Evolutionary conservation across 805 yeast genomes (phyloP).

Genomic region (Cyberlindnera maclurae): DNA sequence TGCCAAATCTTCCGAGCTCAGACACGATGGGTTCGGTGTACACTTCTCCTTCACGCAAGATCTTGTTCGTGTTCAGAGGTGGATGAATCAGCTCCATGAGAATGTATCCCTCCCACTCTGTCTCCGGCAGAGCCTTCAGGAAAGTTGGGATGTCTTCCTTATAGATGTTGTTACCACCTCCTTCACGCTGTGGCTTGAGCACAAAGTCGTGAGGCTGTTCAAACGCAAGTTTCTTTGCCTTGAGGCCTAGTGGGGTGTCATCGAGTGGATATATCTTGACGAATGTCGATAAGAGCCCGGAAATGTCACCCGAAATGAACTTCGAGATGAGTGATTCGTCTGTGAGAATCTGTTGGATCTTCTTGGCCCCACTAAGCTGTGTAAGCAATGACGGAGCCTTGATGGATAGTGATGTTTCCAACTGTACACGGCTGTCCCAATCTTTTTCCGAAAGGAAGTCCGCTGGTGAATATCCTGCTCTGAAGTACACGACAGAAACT

Average conservation of each 20-base stretch:
- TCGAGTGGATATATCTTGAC: conserved; percentile 87
- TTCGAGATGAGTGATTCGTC: conserved; percentile 38
- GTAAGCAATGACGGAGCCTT: conserved; percentile 88
- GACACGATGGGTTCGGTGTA: conserved; percentile 72
- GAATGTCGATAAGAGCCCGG: conserved; percentile 46
- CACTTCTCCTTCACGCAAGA: conserved; percentile 59
- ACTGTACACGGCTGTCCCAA: conserved; percentile 69
- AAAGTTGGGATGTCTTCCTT: conserved; percentile 78
- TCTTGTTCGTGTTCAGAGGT: conserved; percentile 57
- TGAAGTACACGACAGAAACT: conserved; percentile 80
- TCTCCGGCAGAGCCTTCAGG: conserved; percentile 48
- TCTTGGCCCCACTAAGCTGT: conserved; percentile 90
- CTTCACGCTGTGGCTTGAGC: conserved; percentile 96
- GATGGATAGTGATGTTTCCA: conserved; percentile 75
- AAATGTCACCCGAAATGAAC: conserved; percentile 32
- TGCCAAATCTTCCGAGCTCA: conserved; percentile 89
- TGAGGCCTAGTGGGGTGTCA: conserved; percentile 49
- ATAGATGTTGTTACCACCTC: conserved; percentile 95
- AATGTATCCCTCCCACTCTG: conserved; percentile 85
- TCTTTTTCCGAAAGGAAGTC: conserved; percentile 63
- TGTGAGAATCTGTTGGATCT: conserved; percentile 85
- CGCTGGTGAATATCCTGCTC: conserved; percentile 82
- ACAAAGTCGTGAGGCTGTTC: conserved; percentile 67
- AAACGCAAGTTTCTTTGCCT: conserved; percentile 62
- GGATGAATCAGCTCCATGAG: conserved; percentile 92